These are phyloP conservation scores for Ogataea pignaliae DNA, from an alignment of 805 yeast genomes.

Conservation along the genomic window DNA sequence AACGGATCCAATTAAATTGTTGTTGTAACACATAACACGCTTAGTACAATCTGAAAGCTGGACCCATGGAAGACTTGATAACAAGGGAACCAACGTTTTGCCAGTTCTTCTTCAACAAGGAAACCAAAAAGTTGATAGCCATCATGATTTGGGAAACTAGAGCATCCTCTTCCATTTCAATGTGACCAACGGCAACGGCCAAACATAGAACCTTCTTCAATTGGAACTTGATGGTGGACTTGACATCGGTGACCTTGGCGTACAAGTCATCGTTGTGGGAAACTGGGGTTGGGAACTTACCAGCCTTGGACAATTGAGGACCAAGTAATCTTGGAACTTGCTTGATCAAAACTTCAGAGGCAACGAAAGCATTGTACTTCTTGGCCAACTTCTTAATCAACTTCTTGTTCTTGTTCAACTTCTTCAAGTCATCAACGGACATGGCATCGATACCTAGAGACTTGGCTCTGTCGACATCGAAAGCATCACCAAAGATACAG, in stretches of 20 bases:
- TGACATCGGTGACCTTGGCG: constrained; percentile 93
- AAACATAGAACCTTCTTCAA: constrained; percentile 99
- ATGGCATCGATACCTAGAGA: constrained; percentile 98
- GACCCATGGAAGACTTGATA: constrained; percentile 99
- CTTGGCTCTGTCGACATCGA: constrained; percentile 99
- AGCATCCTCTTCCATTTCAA: constrained; percentile 97
- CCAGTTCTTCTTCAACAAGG: constrained; percentile 99
- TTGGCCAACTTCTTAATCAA: constrained; percentile 98
- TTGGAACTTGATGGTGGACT: constrained; percentile 99
- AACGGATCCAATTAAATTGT: no score
- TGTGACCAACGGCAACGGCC: constrained; percentile 99
- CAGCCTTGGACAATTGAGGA: constrained; percentile 99
- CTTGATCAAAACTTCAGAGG: constrained; percentile 98
- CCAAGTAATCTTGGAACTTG: constrained; percentile 99
- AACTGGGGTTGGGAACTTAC: constrained; percentile 99
- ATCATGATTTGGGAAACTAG: constrained; percentile 97
- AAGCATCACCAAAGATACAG: constrained; percentile 99
- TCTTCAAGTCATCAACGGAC: constrained; percentile 99
- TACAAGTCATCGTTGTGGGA: constrained; percentile 98
- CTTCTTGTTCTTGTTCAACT: constrained; percentile 99
- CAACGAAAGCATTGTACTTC: constrained; percentile 99
- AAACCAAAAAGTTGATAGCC: constrained; percentile 98
- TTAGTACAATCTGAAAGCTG: constrained; percentile 99
- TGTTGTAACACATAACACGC: constrained; percentile 18
- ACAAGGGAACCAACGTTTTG: constrained; percentile 99